Conservation (phyloP, 78 protist genomes). For the Salpingoeca rosetta region DNA sequence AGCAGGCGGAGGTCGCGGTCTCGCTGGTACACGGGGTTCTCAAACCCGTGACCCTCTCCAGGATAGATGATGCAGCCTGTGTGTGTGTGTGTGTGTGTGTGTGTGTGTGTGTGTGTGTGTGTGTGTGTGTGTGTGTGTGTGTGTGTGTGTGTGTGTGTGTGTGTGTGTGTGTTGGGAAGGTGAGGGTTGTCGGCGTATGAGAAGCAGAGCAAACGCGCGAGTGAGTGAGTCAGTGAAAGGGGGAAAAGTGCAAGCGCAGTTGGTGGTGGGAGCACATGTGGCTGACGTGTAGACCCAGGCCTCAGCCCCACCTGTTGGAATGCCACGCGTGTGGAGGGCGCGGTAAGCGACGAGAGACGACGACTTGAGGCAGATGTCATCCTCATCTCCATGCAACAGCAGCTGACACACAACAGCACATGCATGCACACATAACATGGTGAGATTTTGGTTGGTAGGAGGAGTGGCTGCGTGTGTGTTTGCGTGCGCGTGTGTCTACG, state of each 20-base stretch:
- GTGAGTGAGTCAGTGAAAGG: no score
- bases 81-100: neutral
- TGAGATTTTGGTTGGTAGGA: neutral
- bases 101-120: no score
- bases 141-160: no score
- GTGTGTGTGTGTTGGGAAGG: no score
- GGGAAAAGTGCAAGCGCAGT: no score
- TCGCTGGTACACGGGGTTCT: neutral
- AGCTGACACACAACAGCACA: neutral
- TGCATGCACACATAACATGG: neutral
- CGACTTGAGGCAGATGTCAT: slow-evolving; percentile 19
- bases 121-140: no score
- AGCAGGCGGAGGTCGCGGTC: slow-evolving; percentile 15
- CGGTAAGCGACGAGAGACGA: neutral
- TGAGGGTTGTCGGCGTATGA: no score
- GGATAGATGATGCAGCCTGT: slow-evolving; percentile 9
- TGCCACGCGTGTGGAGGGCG: neutral
- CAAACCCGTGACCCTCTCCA: slow-evolving; percentile 26
- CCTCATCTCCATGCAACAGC: slow-evolving; percentile 19
- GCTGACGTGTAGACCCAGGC: no score
- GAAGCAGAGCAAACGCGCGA: no score
- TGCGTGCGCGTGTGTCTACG: no score
- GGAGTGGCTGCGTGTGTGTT: no score
- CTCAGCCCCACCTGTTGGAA: slow-evolving; percentile 35
- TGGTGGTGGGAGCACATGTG: no score